Evolutionary conservation across 805 yeast species (phyloP).

Genomic region (Kuraishia hungarica): DNA sequence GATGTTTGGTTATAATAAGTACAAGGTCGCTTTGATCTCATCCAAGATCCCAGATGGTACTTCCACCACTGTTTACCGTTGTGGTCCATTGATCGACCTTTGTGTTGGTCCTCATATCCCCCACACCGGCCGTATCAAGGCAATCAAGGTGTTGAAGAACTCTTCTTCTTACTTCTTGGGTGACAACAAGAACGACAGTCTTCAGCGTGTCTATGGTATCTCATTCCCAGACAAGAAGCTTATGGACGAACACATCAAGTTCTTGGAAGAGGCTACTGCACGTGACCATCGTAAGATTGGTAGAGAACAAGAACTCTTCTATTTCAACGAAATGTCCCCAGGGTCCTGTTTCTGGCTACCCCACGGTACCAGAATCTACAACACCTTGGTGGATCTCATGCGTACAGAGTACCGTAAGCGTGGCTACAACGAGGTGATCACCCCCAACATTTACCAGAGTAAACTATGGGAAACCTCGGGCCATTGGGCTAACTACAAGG

Average conservation of each 20-base stretch:
- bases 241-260: slow-evolving; percentile 91
- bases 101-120: slow-evolving; percentile 98
- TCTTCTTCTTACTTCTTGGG: slow-evolving; percentile 95
- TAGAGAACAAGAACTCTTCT: slow-evolving; percentile 89
- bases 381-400: slow-evolving; percentile 71
- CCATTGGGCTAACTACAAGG: slow-evolving; percentile 97
- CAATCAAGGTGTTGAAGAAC: slow-evolving; percentile 88
- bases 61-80: slow-evolving; percentile 92
- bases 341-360: slow-evolving; percentile 99
- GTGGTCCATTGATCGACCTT: slow-evolving; percentile 94
- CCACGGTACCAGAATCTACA: slow-evolving; percentile 96
- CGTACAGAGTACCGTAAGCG: slow-evolving; percentile 82
- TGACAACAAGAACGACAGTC: slow-evolving; percentile 84
- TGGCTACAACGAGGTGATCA: slow-evolving; percentile 96
- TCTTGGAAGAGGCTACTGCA: slow-evolving; percentile 90
- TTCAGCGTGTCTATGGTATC: slow-evolving; percentile 96
- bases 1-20: slow-evolving; percentile 94
- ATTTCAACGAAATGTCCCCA: slow-evolving; percentile 95
- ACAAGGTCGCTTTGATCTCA: slow-evolving; percentile 79
- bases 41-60: slow-evolving; percentile 95
- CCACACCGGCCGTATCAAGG: slow-evolving; percentile 93
- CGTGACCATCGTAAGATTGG: slow-evolving; percentile 97
- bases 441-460: slow-evolving; percentile 97
- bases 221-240: slow-evolving; percentile 97
- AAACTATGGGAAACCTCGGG: slow-evolving; percentile 98